Evolutionary conservation across 2,329 filamentous ascomycete species (phyloP), one percentile per base, ranked within the genome.

Genomic region (Trichoderma sp.): DNA sequence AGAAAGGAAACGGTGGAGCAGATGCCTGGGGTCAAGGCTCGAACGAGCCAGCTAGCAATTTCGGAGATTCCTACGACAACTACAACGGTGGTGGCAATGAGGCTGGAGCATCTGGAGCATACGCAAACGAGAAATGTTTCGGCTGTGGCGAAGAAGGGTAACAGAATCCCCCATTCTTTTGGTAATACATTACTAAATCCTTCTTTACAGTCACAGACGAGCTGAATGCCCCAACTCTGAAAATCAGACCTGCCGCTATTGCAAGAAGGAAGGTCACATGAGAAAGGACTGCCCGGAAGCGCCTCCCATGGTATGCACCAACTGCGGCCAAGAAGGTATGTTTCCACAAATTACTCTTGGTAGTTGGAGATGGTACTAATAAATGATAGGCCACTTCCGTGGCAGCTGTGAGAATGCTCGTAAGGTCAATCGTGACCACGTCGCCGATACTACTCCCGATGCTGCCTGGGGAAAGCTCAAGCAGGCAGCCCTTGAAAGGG

Each of bases 261-360:
- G 85, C 77, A 79, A 82, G 67, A 74, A 85, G 72, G 77, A 81
- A 27, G 86, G 84, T 5, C 86, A 87, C 72, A 78, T 86, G 72
- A 80, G 84, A 61, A 83, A 84, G 22, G 87, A 90, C 61, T 93
- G 91, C 71, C 89, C 89, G 1, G 78, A 84, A 1, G 86, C 86
- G 70, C 83, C 84, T 7, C 81, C 88, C 1, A 78, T 79, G 72
- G 69, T 82, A 9, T 92, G 89, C 78, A 82, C 82, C 59, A 89
- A 90, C 73, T 92, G 90, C 73, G 80, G 84, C 34, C 77, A 87
- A 71, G 84, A 87, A 73, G 88, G 89, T 87, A 74, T 71, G 79
- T 72, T 17, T 25, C 5, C 19, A 19, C 8, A 15, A 12, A 22
- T 27, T 19, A 32, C 12, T 5, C 6, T 4, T 17, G 8, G 13